A percentile compares a stretch with the other conserved stretches of the same genome.
These are phyloP conservation scores for Peronospora farinosa DNA, from an alignment of 352 stramenopile genomes.

Conservation along the genomic window DNA sequence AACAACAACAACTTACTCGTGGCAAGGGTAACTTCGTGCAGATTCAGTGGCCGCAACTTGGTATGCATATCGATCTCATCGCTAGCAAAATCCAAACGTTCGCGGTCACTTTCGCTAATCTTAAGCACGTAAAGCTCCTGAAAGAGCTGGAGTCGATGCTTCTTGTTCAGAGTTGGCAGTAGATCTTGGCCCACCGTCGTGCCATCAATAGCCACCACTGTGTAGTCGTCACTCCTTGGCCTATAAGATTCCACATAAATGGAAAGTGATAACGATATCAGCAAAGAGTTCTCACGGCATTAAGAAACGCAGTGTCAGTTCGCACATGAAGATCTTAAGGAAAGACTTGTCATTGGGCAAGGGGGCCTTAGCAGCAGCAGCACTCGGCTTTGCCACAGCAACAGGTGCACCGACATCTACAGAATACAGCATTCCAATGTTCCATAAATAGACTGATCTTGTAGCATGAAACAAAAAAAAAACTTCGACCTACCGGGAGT, in stretches of 20 bases:
- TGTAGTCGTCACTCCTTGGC: conserved; percentile 87
- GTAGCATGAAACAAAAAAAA: neutral
- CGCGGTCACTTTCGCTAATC: conserved; percentile 77
- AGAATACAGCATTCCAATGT: conserved; percentile 4
- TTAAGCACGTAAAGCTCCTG: conserved; percentile 87
- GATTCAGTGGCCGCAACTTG: conserved; percentile 71
- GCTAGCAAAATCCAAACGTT: conserved; percentile 71
- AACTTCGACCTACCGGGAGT: conserved; percentile 27
- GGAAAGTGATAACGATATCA: conserved; percentile 1
- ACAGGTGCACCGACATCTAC: conserved; percentile 28
- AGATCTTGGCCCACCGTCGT: conserved; percentile 76
- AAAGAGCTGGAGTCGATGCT: conserved; percentile 79
- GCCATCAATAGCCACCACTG: conserved; percentile 76
- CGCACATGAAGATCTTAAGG: conserved; percentile 86
- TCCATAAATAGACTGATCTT: neutral
- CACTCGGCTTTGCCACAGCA: conserved; percentile 18
- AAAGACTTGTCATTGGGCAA: conserved; percentile 68
- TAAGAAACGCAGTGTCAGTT: neutral
- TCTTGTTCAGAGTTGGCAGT: conserved; percentile 82
- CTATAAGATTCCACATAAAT: conserved; percentile 21
- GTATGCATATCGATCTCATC: conserved; percentile 87
- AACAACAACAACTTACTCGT: conserved; percentile 51
- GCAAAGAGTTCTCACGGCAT: neutral
- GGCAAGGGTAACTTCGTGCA: conserved; percentile 82
- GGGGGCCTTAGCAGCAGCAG: conserved; percentile 39